A percentile compares a stretch with the other conserved stretches of the same genome.
Conservation (phyloP, 345 rosid genomes). For the Hypericum androsaemum region DNA sequence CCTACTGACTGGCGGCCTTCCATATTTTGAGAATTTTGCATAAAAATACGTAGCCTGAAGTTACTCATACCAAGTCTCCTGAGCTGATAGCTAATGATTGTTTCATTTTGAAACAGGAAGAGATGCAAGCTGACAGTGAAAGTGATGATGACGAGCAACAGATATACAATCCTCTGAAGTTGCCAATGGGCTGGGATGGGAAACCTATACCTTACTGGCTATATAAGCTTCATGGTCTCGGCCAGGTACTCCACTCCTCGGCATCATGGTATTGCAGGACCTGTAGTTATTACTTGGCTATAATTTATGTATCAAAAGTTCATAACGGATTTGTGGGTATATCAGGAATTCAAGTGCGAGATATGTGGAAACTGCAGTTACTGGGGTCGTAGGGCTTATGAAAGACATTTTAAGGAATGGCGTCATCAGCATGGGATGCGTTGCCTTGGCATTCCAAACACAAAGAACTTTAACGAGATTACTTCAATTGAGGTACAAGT, state of each 20-base stretch:
- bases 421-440: constrained; percentile 99
- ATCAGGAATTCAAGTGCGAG: constrained; percentile 90
- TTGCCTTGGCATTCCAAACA: constrained; percentile 95
- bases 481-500: constrained; percentile 64
- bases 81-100: background rate
- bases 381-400: constrained; percentile 97
- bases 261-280: background rate
- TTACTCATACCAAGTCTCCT: no score
- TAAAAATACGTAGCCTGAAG: no score
- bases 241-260: constrained; percentile 51
- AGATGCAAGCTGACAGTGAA: constrained; percentile 77
- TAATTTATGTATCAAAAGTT: background rate
- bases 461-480: constrained; percentile 95
- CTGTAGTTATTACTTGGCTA: background rate
- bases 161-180: constrained; percentile 84
- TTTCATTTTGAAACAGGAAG: constrained; percentile 47
- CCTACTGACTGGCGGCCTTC: no score
- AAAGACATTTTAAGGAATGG: constrained; percentile 97
- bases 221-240: constrained; percentile 97
- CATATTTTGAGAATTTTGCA: no score
- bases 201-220: constrained; percentile 99
- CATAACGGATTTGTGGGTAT: background rate
- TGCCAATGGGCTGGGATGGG: constrained; percentile 99
- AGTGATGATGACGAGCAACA: constrained; percentile 97
- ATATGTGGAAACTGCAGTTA: constrained; percentile 92